phyloP scores from a whole-genome alignment of 768 basidiomycete species.

The Cantharellus cinnabarinus region DNA sequence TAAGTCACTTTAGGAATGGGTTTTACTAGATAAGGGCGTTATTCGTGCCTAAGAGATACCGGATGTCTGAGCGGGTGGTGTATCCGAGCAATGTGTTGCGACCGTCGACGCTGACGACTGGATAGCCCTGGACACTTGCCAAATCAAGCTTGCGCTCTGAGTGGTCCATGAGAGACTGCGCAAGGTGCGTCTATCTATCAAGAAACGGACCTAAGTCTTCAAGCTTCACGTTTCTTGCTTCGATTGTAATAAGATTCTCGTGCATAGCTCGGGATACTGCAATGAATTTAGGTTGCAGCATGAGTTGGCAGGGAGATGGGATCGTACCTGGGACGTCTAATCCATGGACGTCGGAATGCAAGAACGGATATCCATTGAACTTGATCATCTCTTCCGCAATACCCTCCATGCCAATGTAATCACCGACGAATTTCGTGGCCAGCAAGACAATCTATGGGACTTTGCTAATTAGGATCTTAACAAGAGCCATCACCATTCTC shows the following conservation, averaged over 20 bases:
- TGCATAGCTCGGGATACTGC: constrained; percentile 61
- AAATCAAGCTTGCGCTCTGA: constrained; percentile 50
- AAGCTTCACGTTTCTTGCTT: constrained; percentile 55
- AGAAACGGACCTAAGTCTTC: constrained; percentile 49
- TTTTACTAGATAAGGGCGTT: not conserved
- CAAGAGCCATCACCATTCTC: constrained; percentile 10
- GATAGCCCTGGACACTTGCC: constrained; percentile 77
- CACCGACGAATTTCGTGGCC: constrained; percentile 92
- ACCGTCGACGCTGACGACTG: constrained; percentile 50
- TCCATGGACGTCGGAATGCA: constrained; percentile 88
- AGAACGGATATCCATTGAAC: constrained; percentile 92
- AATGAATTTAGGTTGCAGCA: not conserved
- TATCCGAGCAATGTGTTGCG: constrained; percentile 56
- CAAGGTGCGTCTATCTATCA: not conserved
- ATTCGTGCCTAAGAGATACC: constrained; percentile 42
- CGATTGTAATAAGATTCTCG: constrained; percentile 50
- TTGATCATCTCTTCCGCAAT: constrained; percentile 95
- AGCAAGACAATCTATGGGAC: constrained; percentile 70
- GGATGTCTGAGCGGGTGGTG: constrained; percentile 69
- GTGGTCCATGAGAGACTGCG: constrained; percentile 3
- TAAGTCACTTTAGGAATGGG: not conserved
- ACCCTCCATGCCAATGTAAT: constrained; percentile 78
- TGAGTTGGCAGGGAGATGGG: not conserved
- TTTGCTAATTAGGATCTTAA: constrained; percentile 2
- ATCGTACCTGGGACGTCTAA: constrained; percentile 72